Evolutionary conservation across 495 filamentous ascomycete genomes (phyloP), one percentile per base, ranked within the genome.

Genomic region (Aspergillus funiculosus): DNA sequence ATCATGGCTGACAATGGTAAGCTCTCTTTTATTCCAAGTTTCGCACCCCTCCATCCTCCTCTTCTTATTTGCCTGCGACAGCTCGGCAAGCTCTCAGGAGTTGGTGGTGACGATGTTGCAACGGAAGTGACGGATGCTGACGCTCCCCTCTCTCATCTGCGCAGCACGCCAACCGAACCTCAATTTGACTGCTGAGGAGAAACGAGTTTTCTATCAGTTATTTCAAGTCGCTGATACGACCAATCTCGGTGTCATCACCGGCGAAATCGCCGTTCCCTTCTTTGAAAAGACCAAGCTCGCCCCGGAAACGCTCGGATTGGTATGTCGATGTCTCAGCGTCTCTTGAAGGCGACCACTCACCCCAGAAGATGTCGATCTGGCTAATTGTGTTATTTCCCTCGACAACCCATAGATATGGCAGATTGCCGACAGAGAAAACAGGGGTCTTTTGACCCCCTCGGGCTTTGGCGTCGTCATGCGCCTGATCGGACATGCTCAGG

Each of bases 381-480:
- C 52, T 56, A 48, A 57, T 34, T 15, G 14, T 11, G 4, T 25
- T n/a, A 24, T 30, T 32, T 21, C 29, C 17, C 21, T 35, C 35
- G 32, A 8, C 31, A 14, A 9, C 26, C n/a, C 58, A 40, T 67
- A 94, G 87, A 96, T 97, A 77, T 98, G 92, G 92, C 89, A 95
- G 67, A 90, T 98, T 59, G 94, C 92, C 43, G 92, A 98, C 67
- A 88, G 79, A 53, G 91, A 96, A 67, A 98, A 97, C 67, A 79
- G 89, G 48, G 92, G 94, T 47, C 81, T 96, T 39, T 75, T 98
- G 59, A 95, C 88, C 28, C 88, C 86, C 3, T 75, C 87, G 35
- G 94, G 90, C 54, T 98, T 98, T 65, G 85, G 87, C 21, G 74
- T 95, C 57, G 92, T 91, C 15, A 67, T 98, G 58, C 77, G 92